Conservation (phyloP, 2,329 filamentous ascomycete genomes). For the Tolypocladium sp. region DNA sequence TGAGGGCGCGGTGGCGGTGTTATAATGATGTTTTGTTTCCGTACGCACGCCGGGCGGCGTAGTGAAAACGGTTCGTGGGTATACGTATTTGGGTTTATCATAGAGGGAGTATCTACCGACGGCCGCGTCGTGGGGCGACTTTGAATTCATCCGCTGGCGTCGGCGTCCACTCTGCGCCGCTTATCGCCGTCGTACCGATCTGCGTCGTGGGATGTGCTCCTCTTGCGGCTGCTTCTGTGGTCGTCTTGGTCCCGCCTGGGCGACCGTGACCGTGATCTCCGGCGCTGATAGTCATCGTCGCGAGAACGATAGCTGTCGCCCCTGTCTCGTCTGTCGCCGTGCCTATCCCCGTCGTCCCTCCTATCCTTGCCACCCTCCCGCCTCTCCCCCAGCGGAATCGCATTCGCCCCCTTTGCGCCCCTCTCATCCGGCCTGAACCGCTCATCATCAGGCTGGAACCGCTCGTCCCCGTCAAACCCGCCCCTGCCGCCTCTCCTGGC, state of each 20-base stretch:
- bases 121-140: background rate
- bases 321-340: constrained; percentile 7
- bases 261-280: constrained; percentile 36
- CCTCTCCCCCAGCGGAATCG: constrained; percentile 52
- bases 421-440: constrained; percentile 31
- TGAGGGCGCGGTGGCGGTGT: constrained; percentile 16
- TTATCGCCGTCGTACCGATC: constrained; percentile 51
- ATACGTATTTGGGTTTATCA: background rate
- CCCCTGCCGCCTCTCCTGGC: constrained; percentile 21
- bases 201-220: constrained; percentile 45
- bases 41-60: background rate
- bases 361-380: constrained; percentile 21
- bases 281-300: constrained; percentile 5
- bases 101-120: background rate
- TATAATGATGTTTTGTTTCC: background rate
- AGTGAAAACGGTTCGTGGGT: background rate
- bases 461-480: constrained; percentile 45
- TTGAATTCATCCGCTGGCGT: constrained; percentile 15
- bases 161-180: constrained; percentile 42
- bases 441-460: constrained; percentile 58
- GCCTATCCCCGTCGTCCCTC: constrained; percentile 16
- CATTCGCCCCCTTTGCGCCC: constrained; percentile 57
- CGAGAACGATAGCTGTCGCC: constrained; percentile 1
- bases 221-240: constrained; percentile 41
- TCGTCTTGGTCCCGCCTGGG: constrained; percentile 36